A percentile compares a stretch with the other conserved stretches of the same genome.
Evolutionary conservation across 305 asterid genomes (phyloP).

Genomic region (Fraxinus baroniana): DNA sequence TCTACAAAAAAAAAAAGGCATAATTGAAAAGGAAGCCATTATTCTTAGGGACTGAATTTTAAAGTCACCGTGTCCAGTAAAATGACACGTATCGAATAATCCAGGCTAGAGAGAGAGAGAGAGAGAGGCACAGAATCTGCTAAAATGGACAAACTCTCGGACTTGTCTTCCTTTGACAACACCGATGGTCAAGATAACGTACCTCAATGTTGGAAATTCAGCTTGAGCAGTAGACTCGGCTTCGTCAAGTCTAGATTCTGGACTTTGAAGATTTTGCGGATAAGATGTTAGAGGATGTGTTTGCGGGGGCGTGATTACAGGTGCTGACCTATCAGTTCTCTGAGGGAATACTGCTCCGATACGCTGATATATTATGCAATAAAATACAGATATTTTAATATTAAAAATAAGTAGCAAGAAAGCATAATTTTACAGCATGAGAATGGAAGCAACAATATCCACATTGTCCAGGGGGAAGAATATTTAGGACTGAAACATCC

Average conservation of each 20-base stretch:
- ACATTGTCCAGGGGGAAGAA: not conserved
- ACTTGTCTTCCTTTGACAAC: not conserved
- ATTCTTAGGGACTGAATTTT: not conserved
- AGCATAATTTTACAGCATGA: slow-evolving; percentile 17
- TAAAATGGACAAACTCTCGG: not conserved
- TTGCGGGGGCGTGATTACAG: slow-evolving; percentile 89
- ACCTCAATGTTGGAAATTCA: not conserved
- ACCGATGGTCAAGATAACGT: not conserved
- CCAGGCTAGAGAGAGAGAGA: not conserved
- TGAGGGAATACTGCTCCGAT: slow-evolving; percentile 96
- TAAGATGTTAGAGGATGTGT: slow-evolving; percentile 83
- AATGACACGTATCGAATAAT: not conserved
- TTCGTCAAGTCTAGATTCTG: slow-evolving; percentile 46
- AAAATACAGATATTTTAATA: slow-evolving; percentile 17
- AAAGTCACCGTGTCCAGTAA: not conserved
- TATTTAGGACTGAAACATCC: slow-evolving; percentile 1
- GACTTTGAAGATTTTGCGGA: slow-evolving; percentile 73
- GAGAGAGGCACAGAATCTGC: not conserved
- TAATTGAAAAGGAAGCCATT: not conserved
- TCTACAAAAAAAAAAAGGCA: not conserved
- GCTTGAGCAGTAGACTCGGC: slow-evolving; percentile 70
- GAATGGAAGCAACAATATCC: slow-evolving; percentile 16
- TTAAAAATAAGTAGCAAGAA: slow-evolving; percentile 1
- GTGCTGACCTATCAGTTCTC: slow-evolving; percentile 80
- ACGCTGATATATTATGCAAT: slow-evolving; percentile 56